Evolutionary conservation across 176 grass and related monocot genomes (phyloP), one percentile per base, ranked within the genome.

Genomic region (Oryza meyeriana): DNA sequence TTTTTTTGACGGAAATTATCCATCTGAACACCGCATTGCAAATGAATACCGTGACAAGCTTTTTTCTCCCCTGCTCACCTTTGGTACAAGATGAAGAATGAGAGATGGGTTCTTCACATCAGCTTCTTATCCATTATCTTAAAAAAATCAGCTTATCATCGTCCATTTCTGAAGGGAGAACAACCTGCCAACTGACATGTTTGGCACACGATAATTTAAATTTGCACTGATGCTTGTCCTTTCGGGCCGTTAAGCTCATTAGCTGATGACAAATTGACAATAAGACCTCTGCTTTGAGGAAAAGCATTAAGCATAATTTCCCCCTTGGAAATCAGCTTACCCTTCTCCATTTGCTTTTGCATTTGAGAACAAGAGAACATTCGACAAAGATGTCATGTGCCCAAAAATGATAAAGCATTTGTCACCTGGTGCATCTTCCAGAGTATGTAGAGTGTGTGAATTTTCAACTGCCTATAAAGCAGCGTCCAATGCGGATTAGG

Each of bases 321-420:
- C 36, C 30, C 58, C 76, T 1, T 64, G 42, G 58, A 74, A 55
- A 66, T 18, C 18, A 34, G 26, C 62, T 75, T 25, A 59, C 55
- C 22, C 55, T 59, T 59, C 25, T 59, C 55, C 9, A 59, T 25
- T 58, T 27, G 32, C 61, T 86, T 85, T 59, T 57, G 41, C 63
- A 86, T 81, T 81, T 86, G 44, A 38, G 70, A 81, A 45, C 45
- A 75, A 34, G 59, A 59, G 69, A 81, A 81, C 62, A 75, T 81
- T 81, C 77, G 18, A 12, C 42, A 20, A 10, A 68, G 58, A 24
- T 57, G 45, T n/a, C 30, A 39, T 79, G 57, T 73, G 58, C 25
- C 27, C 68, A 32, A 12, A 79, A 79, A 79, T 85, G 40, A 79
- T 52, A 79, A 85, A 72, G 75, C 66, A 22, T 61, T 61, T 59